phyloP scores from a whole-genome alignment of 352 stramenopile species.

The Blastocystis hominis region DNA sequence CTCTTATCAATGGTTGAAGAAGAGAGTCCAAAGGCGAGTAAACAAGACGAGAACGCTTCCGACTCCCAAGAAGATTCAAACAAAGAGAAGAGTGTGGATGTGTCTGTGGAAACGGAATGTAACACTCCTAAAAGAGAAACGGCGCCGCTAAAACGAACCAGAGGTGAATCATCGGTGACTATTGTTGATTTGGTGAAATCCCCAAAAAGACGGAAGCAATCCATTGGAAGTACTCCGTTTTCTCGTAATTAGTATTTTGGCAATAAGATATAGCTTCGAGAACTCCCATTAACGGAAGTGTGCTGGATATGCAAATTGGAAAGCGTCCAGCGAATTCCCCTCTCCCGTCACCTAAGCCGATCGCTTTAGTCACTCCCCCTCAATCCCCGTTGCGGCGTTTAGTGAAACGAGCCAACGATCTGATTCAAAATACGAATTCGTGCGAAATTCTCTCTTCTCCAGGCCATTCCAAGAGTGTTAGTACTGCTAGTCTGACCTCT shows the following conservation, averaged over 20 bases:
- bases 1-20: neutral
- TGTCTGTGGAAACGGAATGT: neutral
- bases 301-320: slow-evolving; percentile 12
- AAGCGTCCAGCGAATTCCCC: neutral
- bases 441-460: neutral
- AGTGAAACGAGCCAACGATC: neutral
- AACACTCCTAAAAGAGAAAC: neutral
- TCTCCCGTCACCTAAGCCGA: neutral
- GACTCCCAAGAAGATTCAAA: neutral
- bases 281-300: slow-evolving; percentile 10
- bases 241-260: neutral
- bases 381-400: neutral
- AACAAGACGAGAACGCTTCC: neutral
- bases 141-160: neutral
- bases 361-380: neutral
- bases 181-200: neutral
- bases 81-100: neutral
- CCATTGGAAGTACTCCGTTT: neutral
- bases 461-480: neutral
- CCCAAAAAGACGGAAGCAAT: slow-evolving; percentile 7
- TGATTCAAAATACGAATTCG: neutral
- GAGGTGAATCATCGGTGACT: neutral
- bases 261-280: neutral
- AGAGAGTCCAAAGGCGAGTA: neutral
- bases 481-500: neutral